Base-by-base conservation (phyloP, 2,329 filamentous ascomycete species). In the Shiraia sp. region DNA sequence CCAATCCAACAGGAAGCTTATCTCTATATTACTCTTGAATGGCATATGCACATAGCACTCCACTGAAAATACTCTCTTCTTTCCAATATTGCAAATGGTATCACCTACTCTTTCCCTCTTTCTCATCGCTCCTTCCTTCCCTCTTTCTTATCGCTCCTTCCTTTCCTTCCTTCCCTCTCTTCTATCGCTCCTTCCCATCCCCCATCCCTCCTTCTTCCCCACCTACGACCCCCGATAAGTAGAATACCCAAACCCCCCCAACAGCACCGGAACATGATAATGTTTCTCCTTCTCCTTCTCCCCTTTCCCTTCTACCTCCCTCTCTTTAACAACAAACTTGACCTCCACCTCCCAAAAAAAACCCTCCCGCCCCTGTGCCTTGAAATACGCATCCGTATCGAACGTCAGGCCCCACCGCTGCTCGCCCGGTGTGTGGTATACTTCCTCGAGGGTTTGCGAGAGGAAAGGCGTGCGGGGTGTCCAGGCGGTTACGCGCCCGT, bases 211-310 rank as follows among this genome's bases (percentile, higher is more conserved):
- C 26, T 22, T 49, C 49, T n/a, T n/a, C n/a, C n/a, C n/a, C n/a
- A n/a, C n/a, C n/a, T n/a, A 65, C 40, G 55, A 61, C 30, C 88
- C 88, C 33, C 88, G 75, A 70, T 93, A 93, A 8, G 88, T 92
- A 28, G 86, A 87, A 72, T 90, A 93, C 65, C 85, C 87, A 72
- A 85, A 91, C 22, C 88, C 88, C 51, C 85, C 83, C 71, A 92
- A 67, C 66, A 93, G 64, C 62, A 93, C 69, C 31, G 88, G 88
- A 3, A 93, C 87, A 72, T 93, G 88, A 63, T 88, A 92, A 62
- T 86, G 82, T 75, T 88, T 82, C 15, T 66, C 62, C 45, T 64
- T 66, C 76, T 51, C 54, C 36, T 47, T 70, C 44, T 68, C 68
- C 50, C 75, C n/a, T n/a, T n/a, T n/a, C n/a, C n/a, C n/a, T n/a